Evolutionary conservation across 805 yeast genomes (phyloP).

Genomic region (Blastobotrys attinorum): DNA sequence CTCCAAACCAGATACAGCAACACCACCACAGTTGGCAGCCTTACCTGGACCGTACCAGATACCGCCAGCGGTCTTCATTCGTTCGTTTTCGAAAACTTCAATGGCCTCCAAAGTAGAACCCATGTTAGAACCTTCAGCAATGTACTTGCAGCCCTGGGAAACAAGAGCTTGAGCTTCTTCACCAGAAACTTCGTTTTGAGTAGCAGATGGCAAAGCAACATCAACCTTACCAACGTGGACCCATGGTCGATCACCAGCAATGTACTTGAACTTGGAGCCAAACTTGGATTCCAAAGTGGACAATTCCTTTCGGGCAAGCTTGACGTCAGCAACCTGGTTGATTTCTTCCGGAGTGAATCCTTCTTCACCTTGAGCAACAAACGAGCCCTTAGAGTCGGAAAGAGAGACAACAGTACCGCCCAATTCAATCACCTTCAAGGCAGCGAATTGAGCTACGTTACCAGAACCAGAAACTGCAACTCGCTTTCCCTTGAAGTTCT

Average conservation of each 20-base stretch:
- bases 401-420: constrained; percentile 93
- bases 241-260: constrained; percentile 97
- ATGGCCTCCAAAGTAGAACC: constrained; percentile 98
- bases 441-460: constrained; percentile 98
- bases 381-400: constrained; percentile 91
- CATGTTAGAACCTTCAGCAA: constrained; percentile 99
- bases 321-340: constrained; percentile 69
- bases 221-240: constrained; percentile 82
- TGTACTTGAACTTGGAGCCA: constrained; percentile 51
- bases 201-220: constrained; percentile 95
- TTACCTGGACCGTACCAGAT: constrained; percentile 99
- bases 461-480: constrained; percentile 98
- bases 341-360: constrained; percentile 86
- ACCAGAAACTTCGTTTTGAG: constrained; percentile 96
- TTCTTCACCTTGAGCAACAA: constrained; percentile 49
- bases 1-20: constrained; percentile 95
- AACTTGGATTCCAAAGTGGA: constrained; percentile 23
- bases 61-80: constrained; percentile 29
- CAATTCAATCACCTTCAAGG: constrained; percentile 91
- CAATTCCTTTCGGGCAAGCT: constrained; percentile 58
- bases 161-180: constrained; percentile 94
- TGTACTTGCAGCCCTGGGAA: constrained; percentile 82
- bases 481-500: constrained; percentile 83
- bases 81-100: constrained; percentile 70
- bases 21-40: constrained; percentile 99